Base-by-base conservation (phyloP, 2,329 filamentous ascomycete species). In the Ascocoryne sarcoides region DNA sequence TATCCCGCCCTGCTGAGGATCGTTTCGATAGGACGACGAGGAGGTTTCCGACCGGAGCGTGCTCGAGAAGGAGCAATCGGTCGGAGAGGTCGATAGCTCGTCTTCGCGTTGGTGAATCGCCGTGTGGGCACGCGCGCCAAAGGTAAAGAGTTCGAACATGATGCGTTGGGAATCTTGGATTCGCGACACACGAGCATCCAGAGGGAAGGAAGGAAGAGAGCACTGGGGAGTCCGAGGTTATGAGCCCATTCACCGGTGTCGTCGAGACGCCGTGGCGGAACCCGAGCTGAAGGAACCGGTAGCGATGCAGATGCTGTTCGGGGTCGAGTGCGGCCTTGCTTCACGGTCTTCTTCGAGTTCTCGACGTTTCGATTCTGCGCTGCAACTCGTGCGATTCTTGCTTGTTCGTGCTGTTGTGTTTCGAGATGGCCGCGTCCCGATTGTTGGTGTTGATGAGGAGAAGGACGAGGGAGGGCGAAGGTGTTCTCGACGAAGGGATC, bases 91-190 rank as follows among this genome's bases (percentile, higher is more conserved):
- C 9, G 47, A 38, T 7, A 40, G 33, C 10, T 49, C 45, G 5
- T 44, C 36, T 3, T 46, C 34, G 16, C 17, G 16, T 20, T 19
- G 42, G 2, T 32, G 29, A 29, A 18, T 32, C 15, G 23, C 18
- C 15, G 38, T 36, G 16, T 49, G 50, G 19, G 52, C 42, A 26
- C 43, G 45, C 10, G 51, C 46, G 39, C 48, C 47, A 40, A 56
- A 56, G 1, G 47, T 52, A 26, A 54, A 56, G 32, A 51, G 39
- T 23, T 56, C 52, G 37, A 56, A 56, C 53, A 56, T 56, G 20
- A 18, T 49, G 39, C 23, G 28, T 10, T 33, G 36, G 15, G 19
- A 28, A 39, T 23, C 14, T 34, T 40, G 23, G 32, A n/a, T 28
- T 32, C 5, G 28, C 19, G 29, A 38, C n/a, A n/a, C n/a, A n/a